These are phyloP conservation scores for Blastobotrys proliferans DNA, from an alignment of 1,139 yeast species.

Conservation along the genomic window DNA sequence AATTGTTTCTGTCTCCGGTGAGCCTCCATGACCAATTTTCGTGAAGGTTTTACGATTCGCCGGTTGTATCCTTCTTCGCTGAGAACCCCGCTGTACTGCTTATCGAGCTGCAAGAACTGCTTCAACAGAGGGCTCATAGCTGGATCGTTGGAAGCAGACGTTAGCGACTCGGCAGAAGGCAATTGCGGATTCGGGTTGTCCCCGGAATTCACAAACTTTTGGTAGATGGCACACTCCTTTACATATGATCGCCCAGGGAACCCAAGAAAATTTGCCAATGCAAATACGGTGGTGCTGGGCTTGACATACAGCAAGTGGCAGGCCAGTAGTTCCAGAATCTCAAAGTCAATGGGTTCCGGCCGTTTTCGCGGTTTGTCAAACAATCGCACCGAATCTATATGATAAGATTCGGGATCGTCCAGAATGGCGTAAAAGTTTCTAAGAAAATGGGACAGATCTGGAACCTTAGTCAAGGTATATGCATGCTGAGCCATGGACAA, in stretches of 20 bases:
- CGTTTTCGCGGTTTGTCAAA: slow-evolving; percentile 6
- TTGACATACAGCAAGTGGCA: slow-evolving; percentile 8
- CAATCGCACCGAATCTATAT: slow-evolving; percentile 2
- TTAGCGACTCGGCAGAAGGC: neutral
- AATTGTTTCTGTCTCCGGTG: slow-evolving; percentile 6
- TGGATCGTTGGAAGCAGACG: neutral
- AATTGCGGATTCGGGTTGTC: neutral
- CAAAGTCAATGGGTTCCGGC: slow-evolving; percentile 3
- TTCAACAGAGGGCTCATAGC: slow-evolving; percentile 1
- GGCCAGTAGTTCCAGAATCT: slow-evolving; percentile 7
- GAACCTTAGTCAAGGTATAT: neutral
- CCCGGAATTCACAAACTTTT: neutral
- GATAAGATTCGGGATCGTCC: slow-evolving; percentile 11
- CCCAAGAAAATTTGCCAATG: slow-evolving; percentile 4
- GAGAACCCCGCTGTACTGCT: slow-evolving; percentile 4
- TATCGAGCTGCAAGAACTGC: slow-evolving; percentile 2
- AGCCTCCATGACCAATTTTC: slow-evolving; percentile 9
- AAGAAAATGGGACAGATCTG: slow-evolving; percentile 1
- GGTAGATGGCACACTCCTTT: neutral
- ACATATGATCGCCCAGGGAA: slow-evolving; percentile 1
- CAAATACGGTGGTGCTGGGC: slow-evolving; percentile 4
- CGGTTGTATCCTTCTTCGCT: slow-evolving; percentile 11
- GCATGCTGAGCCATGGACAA: slow-evolving; percentile 5
- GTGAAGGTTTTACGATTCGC: slow-evolving; percentile 7
- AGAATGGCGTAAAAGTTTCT: slow-evolving; percentile 4